Conservation (phyloP, 306 rosid genomes). For the Chamaecrista fasciculata region DNA sequence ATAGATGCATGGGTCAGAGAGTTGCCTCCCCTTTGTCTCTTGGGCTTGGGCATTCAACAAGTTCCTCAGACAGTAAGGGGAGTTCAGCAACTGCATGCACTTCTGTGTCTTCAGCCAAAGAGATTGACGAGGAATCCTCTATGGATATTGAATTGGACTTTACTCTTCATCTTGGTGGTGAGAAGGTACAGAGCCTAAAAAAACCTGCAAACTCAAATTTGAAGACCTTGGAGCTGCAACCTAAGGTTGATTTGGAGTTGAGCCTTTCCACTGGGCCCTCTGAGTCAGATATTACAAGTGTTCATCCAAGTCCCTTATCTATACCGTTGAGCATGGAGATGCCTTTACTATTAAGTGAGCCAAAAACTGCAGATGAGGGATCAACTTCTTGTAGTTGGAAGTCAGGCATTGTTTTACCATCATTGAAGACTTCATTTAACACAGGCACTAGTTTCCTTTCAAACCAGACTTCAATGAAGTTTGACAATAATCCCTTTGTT, state of each 20-base stretch:
- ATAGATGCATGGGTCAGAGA: conserved; percentile 43
- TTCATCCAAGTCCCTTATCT: conserved; percentile 39
- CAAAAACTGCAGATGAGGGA: conserved; percentile 50
- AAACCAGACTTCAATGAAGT: conserved; percentile 30
- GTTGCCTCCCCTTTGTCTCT: conserved; percentile 59
- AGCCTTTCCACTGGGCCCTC: conserved; percentile 60
- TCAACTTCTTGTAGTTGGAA: conserved; percentile 53
- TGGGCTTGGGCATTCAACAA: conserved; percentile 58
- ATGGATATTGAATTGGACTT: conserved; percentile 69
- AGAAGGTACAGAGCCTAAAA: conserved; percentile 43
- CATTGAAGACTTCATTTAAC: conserved; percentile 28
- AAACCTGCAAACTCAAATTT: conserved; percentile 34
- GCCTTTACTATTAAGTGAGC: conserved; percentile 26
- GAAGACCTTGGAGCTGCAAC: conserved; percentile 36
- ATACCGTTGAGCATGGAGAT: conserved; percentile 39
- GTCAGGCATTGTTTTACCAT: conserved; percentile 24
- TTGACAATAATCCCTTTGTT: conserved; percentile 28
- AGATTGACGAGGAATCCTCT: conserved; percentile 65
- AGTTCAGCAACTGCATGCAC: conserved; percentile 73
- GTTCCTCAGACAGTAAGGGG: conserved; percentile 77
- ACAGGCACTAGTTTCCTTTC: conserved; percentile 34
- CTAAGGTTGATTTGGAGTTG: conserved; percentile 58
- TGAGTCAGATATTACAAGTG: conserved; percentile 58
- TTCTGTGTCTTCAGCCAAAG: conserved; percentile 69
- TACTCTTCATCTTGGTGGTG: conserved; percentile 54